Evolutionary conservation across 768 basidiomycete genomes (phyloP).

Genomic region (Amanita molliuscula): DNA sequence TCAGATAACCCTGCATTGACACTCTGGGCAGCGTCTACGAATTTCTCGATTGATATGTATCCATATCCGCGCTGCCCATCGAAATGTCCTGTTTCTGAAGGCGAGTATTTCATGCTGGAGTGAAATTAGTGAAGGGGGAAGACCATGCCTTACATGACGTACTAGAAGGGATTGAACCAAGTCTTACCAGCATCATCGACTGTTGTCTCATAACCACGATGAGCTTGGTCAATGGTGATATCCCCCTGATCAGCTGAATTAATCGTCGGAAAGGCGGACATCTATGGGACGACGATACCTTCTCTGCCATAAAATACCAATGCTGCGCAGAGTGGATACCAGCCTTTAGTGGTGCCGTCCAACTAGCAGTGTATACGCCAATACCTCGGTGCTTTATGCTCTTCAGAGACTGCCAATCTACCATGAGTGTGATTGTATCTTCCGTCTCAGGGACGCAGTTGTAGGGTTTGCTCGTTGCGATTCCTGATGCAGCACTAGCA

Average conservation of each 20-base stretch:
- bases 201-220: constrained; percentile 87
- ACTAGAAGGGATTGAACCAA: constrained; percentile 91
- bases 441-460: constrained; percentile 82
- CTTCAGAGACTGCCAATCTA: constrained; percentile 82
- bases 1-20: constrained; percentile 64
- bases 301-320: constrained; percentile 94
- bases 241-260: constrained; percentile 51
- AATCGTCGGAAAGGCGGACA: neutral
- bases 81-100: constrained; percentile 85
- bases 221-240: constrained; percentile 86
- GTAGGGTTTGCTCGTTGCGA: constrained; percentile 83
- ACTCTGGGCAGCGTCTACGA: constrained; percentile 72
- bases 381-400: constrained; percentile 74
- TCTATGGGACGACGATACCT: constrained; percentile 32
- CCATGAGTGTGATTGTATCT: constrained; percentile 61
- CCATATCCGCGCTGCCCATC: constrained; percentile 93
- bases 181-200: constrained; percentile 48
- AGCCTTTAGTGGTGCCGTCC: constrained; percentile 85
- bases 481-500: constrained; percentile 84
- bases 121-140: constrained; percentile 1
- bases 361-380: constrained; percentile 87
- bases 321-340: constrained; percentile 89
- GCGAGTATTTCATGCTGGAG: constrained; percentile 86
- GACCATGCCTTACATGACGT: constrained; percentile 20
- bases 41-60: constrained; percentile 82